Evolutionary conservation across 2,329 filamentous ascomycete genomes (phyloP), one percentile per base, ranked within the genome.

Genomic region (Fusarium subtropicale): DNA sequence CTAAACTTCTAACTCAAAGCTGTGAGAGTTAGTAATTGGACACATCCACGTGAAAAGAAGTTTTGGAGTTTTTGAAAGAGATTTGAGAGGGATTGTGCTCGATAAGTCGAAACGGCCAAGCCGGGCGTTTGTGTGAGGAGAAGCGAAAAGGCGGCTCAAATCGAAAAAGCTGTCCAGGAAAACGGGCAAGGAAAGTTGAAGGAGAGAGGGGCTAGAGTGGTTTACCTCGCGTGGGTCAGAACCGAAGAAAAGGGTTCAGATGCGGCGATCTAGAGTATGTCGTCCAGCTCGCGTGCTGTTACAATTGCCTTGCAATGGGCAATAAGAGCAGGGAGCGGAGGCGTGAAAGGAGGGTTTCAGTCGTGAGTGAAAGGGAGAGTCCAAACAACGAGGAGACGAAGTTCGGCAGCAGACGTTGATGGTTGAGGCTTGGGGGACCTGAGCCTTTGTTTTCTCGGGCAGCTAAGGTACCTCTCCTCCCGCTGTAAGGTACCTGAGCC

Each of bases 281-380:
- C 75, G 71, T 76, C 77, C 78, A 80, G 78, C 78, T 79, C 76
- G 72, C 46, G 74, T 72, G 70, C 75, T 75, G 74, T 72, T 77
- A 78, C 69, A 74, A 78, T 75, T 79, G 78, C 78, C 78, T 80
- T 77, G 75, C 75, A 80, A 80, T 79, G 78, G 76, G 76, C 79
- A 74, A 73, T 74, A 75, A 72, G 71, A 71, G 75, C 76, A 79
- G 76, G 75, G 72, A 75, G 75, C 73, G 71, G 72, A 70, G 67
- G 70, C 50, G 64, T 57, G 64, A 63, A 66, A 66, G 66, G 68
- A 70, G 68, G 56, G 61, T 62, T 71, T 65, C 69, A 65, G 68
- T 71, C 67, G 68, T 58, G 69, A 64, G 66, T 45, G 68, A 63
- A 72, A 75, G 71, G 75, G 74, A 74, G 73, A 76, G 67, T 68